Evolutionary conservation across 495 filamentous ascomycete species (phyloP).

Genomic region (Talaromyces stipitatus): DNA sequence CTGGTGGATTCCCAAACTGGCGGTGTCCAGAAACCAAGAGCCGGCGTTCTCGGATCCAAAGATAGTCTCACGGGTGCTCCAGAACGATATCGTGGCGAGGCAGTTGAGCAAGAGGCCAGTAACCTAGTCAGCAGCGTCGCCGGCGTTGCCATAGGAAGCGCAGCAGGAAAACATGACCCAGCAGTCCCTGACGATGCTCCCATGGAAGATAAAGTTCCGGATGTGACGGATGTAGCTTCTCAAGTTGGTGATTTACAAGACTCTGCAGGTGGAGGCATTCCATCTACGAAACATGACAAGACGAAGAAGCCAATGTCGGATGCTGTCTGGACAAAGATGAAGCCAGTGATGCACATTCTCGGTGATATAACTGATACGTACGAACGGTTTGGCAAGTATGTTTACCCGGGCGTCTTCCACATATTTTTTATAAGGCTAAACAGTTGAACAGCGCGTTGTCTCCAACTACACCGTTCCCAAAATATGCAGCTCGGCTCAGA

Average conservation of each 20-base stretch:
- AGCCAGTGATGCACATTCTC: constrained; percentile 69
- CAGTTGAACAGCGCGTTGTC: constrained; percentile 51
- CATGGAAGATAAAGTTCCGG: constrained; percentile 44
- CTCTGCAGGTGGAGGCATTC: constrained; percentile 35
- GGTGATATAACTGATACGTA: constrained; percentile 70
- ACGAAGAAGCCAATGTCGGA: constrained; percentile 78
- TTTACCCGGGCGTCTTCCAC: background rate
- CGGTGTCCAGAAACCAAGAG: constrained; percentile 58
- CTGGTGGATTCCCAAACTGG: constrained; percentile 56
- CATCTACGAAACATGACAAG: constrained; percentile 57
- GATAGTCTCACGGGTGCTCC: constrained; percentile 76
- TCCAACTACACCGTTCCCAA: constrained; percentile 70
- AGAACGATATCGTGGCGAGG: constrained; percentile 79
- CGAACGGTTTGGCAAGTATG: constrained; percentile 70
- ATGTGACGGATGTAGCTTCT: constrained; percentile 49
- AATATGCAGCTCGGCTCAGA: constrained; percentile 51
- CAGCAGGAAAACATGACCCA: constrained; percentile 63
- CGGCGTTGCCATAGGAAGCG: constrained; percentile 65
- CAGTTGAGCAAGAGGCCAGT: constrained; percentile 76
- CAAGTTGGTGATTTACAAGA: constrained; percentile 50
- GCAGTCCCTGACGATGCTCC: constrained; percentile 36
- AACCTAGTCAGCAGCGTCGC: constrained; percentile 75
- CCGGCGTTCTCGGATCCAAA: constrained; percentile 64
- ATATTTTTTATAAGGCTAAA: constrained; percentile 4
- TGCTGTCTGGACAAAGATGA: constrained; percentile 67